Base-by-base conservation (phyloP, 2,329 filamentous ascomycete genomes). In the Tolypocladium guangdongense region DNA sequence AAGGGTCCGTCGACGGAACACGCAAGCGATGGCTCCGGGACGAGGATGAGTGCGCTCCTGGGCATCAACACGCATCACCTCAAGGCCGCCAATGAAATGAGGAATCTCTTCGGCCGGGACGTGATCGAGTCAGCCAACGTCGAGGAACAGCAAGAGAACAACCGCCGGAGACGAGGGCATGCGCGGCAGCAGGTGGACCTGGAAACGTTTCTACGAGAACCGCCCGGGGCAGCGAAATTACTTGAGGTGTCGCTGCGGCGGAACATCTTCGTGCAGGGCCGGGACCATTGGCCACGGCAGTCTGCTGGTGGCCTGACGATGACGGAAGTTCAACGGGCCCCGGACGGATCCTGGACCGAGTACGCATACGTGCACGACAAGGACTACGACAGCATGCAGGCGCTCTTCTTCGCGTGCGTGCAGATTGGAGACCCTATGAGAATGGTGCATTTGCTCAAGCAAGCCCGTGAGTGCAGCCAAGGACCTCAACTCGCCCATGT, bases 21-120 rank as follows among this genome's bases (percentile, higher is more conserved):
- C 8, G 43, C 57, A 33, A 41, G 56, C 43, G 51, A 54, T 48
- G 54, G 57, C 18, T 43, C 56, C 32, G 49, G 53, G 22, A 51
- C 64, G 14, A 61, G 67, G 14, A 64, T 71, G 43, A 72, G 71
- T 54, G 62, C 70, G 33, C 69, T 80, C 4, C 66, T 82, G 2
- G 66, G 70, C 33, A 74, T 81, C 61, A 78, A 78, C 60, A 81
- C 84, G 0, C 80, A 87, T 59, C 82, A 90, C 60, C 78, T 99
- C 12, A 91, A 92, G 65, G 88, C 88, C 8, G 77, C 86, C 37
- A 95, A 96, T 63, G 93, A 99, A 72, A 96, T 99, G 90, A 86
- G 78, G 50, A 74, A 71, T 33, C 67, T 83, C 2, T 83, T 78
- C 66, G 81, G 76, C 7, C 74, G 72, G 58, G 81, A 75, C 53